Conservation (phyloP, 495 filamentous ascomycete genomes). For the Terfezia boudieri region DNA sequence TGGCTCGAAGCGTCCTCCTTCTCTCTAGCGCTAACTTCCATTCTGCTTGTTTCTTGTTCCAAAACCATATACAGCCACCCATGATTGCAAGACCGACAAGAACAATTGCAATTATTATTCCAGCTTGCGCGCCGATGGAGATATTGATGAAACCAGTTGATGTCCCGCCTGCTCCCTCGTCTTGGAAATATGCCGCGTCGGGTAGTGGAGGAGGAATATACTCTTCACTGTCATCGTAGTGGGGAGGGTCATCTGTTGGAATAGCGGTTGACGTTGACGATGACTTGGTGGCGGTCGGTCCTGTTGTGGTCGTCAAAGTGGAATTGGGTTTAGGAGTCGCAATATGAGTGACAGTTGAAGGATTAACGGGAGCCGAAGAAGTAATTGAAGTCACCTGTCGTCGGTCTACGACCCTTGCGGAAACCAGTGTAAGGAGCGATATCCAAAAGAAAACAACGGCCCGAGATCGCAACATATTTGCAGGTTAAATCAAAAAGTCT, state of each 20-base stretch:
- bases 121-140: constrained; percentile 15
- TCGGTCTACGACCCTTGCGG: too few species aligned
- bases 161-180: constrained; percentile 7
- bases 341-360: too few species aligned
- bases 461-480: too few species aligned
- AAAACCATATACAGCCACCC: constrained; percentile 9
- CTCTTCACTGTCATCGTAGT: constrained; percentile 5
- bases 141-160: constrained; percentile 17
- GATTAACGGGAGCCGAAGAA: too few species aligned
- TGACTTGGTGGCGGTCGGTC: too few species aligned
- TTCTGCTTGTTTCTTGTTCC: not conserved
- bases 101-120: constrained; percentile 16
- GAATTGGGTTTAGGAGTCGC: too few species aligned
- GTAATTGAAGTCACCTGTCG: too few species aligned
- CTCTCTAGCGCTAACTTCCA: not conserved
- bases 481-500: too few species aligned
- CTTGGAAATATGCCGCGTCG: not conserved
- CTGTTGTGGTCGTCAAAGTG: too few species aligned
- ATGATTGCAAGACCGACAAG: constrained; percentile 11
- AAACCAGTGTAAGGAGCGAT: too few species aligned
- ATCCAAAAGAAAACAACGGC: too few species aligned
- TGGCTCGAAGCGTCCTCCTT: not conserved
- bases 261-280: not conserved
- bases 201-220: constrained; percentile 6
- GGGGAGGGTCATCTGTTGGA: not conserved